Conservation (phyloP, 2,329 filamentous ascomycete species). For the Cordyceps javanica region DNA sequence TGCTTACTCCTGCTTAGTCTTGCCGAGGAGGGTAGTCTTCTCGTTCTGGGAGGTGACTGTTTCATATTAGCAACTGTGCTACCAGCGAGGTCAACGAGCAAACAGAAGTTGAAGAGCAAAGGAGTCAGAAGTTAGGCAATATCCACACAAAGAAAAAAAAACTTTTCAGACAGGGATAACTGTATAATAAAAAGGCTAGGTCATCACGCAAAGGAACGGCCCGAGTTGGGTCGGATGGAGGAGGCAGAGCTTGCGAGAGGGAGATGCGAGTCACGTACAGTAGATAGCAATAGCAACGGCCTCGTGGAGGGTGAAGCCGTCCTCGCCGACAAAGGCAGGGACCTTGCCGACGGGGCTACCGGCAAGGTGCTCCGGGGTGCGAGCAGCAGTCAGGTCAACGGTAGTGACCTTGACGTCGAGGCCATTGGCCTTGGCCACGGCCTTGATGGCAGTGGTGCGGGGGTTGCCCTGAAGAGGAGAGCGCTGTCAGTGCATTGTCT, state of each 20-base stretch:
- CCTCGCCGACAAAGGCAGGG: constrained; percentile 84
- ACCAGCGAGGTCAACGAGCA: constrained; percentile 23
- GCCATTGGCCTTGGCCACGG: constrained; percentile 95
- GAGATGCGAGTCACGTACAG: constrained; percentile 60
- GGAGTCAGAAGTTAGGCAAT: constrained; percentile 75
- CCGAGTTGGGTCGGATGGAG: constrained; percentile 22
- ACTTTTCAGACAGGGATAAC: constrained; percentile 99
- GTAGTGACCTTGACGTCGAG: constrained; percentile 83
- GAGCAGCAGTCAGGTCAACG: constrained; percentile 57
- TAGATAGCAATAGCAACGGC: constrained; percentile 94
- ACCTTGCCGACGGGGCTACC: constrained; percentile 85
- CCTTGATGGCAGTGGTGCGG: constrained; percentile 81
- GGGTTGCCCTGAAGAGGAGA: constrained; percentile 64
- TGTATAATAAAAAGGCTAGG: constrained; percentile 67
- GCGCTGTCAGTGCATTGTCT: constrained; percentile 29
- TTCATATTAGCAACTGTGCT: constrained; percentile 28
- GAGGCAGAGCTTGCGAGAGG: constrained; percentile 13
- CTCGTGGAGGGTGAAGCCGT: constrained; percentile 87
- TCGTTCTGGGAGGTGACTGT: constrained; percentile 98
- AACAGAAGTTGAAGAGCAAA: constrained; percentile 16
- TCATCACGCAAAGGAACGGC: constrained; percentile 52
- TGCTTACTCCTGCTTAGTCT: constrained; percentile 96
- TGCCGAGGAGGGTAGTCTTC: constrained; percentile 98
- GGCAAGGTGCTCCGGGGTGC: constrained; percentile 70
- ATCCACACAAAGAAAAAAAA: constrained; percentile 70